Conservation (phyloP, 768 basidiomycete species). For the Termitomyces sp. region DNA sequence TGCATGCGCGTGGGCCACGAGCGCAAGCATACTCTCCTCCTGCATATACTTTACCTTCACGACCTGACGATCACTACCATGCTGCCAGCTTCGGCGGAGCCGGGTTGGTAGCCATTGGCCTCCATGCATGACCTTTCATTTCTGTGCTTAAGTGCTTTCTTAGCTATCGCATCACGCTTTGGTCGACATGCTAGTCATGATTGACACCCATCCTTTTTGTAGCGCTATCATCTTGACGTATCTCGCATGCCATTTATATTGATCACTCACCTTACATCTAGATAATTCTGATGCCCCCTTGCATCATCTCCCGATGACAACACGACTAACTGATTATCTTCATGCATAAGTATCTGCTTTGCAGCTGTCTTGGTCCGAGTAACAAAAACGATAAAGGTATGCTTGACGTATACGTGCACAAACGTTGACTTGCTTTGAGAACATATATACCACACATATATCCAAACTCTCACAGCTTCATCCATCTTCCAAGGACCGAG, state of each 20-base stretch:
- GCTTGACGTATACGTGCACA: neutral
- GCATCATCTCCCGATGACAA: neutral
- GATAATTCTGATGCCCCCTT: slow-evolving; percentile 10
- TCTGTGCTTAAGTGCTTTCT: neutral
- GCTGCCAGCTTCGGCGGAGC: slow-evolving; percentile 17
- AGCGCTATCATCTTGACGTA: slow-evolving; percentile 14
- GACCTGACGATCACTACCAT: slow-evolving; percentile 29
- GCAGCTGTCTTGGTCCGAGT: too few species aligned
- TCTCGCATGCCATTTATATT: slow-evolving; percentile 5
- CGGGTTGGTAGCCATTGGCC: neutral
- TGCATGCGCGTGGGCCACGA: slow-evolving; percentile 49
- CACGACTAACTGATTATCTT: neutral
- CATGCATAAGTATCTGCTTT: neutral
- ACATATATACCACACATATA: neutral
- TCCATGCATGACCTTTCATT: neutral
- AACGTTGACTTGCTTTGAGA: neutral
- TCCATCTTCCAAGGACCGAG: neutral
- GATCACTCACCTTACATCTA: slow-evolving; percentile 10
- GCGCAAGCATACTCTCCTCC: slow-evolving; percentile 51
- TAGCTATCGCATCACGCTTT: slow-evolving; percentile 8
- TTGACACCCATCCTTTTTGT: slow-evolving; percentile 10
- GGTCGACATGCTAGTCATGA: slow-evolving; percentile 21
- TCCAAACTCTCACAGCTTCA: too few species aligned
- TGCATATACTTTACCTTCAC: slow-evolving; percentile 38
- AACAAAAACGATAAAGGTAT: neutral